These are phyloP conservation scores for Chimonanthus salicifolius DNA, from an alignment of 164 flowering plant species.

Conservation along the genomic window DNA sequence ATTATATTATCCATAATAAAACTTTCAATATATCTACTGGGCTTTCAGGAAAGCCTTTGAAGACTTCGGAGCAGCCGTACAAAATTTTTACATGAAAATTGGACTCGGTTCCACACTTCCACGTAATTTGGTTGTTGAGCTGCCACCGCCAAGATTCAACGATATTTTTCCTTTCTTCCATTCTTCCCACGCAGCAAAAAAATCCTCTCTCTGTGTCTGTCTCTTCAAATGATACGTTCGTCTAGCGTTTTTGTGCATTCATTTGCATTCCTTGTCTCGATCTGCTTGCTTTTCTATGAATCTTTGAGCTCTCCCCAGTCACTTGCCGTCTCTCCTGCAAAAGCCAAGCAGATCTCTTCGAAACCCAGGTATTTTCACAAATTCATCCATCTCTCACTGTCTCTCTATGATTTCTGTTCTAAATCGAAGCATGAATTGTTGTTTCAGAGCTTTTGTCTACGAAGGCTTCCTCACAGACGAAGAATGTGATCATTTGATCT, in stretches of 20 bases:
- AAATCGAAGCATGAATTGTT: neutral
- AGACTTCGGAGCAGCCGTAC: too few relatives aligned
- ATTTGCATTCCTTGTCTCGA: slow-evolving; percentile 18
- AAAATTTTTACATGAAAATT: too few relatives aligned
- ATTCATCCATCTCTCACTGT: slow-evolving; percentile 13
- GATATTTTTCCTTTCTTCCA: neutral
- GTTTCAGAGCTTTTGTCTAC: slow-evolving; percentile 83
- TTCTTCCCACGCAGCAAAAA: neutral
- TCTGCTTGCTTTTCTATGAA: slow-evolving; percentile 25
- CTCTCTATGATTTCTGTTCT: neutral
- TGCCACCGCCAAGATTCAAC: neutral
- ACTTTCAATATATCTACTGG: too few relatives aligned
- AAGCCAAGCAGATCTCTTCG: slow-evolving; percentile 78
- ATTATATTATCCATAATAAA: too few relatives aligned
- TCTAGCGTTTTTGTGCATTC: slow-evolving; percentile 13
- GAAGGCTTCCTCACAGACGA: slow-evolving; percentile 76
- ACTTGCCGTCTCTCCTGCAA: slow-evolving; percentile 41
- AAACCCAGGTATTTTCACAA: slow-evolving; percentile 54
- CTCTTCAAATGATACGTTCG: slow-evolving; percentile 9
- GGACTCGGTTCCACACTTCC: neutral
- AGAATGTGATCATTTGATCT: slow-evolving; percentile 91
- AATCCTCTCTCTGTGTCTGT: neutral
- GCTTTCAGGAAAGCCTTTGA: too few relatives aligned
- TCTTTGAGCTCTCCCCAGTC: slow-evolving; percentile 25
- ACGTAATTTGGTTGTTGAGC: neutral